Evolutionary conservation across 2,329 filamentous ascomycete genomes (phyloP), one percentile per base, ranked within the genome.

Genomic region (Blastomyces silverae): DNA sequence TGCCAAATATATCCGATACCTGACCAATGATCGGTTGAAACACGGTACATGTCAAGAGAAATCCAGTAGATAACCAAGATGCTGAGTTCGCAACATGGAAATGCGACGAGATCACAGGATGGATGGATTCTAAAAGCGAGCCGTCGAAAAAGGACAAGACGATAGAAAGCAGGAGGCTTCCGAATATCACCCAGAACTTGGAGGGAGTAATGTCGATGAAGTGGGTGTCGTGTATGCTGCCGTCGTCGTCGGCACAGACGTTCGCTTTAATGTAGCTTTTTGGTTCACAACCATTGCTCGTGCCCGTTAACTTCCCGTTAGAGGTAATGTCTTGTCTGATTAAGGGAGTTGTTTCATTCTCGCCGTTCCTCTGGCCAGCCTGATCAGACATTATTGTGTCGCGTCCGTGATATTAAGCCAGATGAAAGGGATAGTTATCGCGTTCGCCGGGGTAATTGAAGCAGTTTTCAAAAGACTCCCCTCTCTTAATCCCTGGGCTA

Each of bases 11-110:
- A 75, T 93, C 90, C 1, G 88, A 91, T 1, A 92, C 74, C 1
- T 90, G 83, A 3, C 89, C 89, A 67, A 90, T 84, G 0, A 92
- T 78, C 0, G 90, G 89, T 75, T 92, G 87, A 65, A 90, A 87
- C 28, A 87, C 85, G 0, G 89, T 91, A 4, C 86, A 89, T 0
- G 89, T 91, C 48, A 93, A 81, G 42, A 92, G 77, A 68, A 92
- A 93, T 0, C 89, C 86, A 0, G 90, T 93, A 1, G 89, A 91
- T 6, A 93, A 80, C 90, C 90, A 93, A 1, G 89, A 91, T 2
- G 90, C 90, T 60, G 86, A 85, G 74, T 92, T 91, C 46, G 89
- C 89, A 61, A 88, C 84, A 66, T 87, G 80, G 75, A 93, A 93
- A 74, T 92, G 86, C 0, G 89, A 91, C 0, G 89, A 92, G 67